Base-by-base conservation (phyloP, 371 early-diverging fungal species). In the Mucor sp. region DNA sequence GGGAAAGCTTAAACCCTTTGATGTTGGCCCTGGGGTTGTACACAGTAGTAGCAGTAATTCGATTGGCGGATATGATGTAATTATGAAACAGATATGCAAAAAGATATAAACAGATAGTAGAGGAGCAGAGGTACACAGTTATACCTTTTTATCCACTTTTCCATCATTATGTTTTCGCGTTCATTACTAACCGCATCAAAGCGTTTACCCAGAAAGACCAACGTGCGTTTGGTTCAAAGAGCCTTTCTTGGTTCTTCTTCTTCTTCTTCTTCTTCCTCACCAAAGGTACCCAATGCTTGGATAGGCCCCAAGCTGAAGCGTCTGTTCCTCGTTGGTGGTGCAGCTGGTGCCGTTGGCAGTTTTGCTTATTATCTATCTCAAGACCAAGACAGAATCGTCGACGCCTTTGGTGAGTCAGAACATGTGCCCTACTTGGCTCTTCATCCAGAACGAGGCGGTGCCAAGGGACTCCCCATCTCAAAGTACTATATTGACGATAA, bases 391-490 rank as follows among this genome's bases (percentile, higher is more conserved):
- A 48, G 62, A 39, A 17, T 72, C 3, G 65, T 74, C 28, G 66
- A 70, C 3, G 69, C 23, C 14, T 32, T 61, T 41, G 76, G 64
- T 8, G 78, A 74, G 3, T 72, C 72, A 41, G 69, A 71, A 43
- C 58, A 66, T 58, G 77, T 78, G 0, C 77, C 70, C 7, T 23
- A 43, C 8, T 67, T 76, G 12, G 83, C 83, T 1, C 50, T 83
- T 15, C 62, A 73, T 69, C 83, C 83, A 9, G 23, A 71, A 32
- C 56, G 67, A 6, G 83, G 83, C 21, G 83, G 83, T 6, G 25
- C 37, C 11, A 80, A 81, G 53, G 48, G 72, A 3, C 57, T 83
- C 6, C 83, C 79, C 0, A 59, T 83, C 4, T 66, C 72, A 4
- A 61, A 64, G 4, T 73, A 74, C 63, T 68, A 73, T 27, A 27